Evolutionary conservation across 2,329 filamentous ascomycete species (phyloP).

Genomic region (Dactylellina cionopaga): DNA sequence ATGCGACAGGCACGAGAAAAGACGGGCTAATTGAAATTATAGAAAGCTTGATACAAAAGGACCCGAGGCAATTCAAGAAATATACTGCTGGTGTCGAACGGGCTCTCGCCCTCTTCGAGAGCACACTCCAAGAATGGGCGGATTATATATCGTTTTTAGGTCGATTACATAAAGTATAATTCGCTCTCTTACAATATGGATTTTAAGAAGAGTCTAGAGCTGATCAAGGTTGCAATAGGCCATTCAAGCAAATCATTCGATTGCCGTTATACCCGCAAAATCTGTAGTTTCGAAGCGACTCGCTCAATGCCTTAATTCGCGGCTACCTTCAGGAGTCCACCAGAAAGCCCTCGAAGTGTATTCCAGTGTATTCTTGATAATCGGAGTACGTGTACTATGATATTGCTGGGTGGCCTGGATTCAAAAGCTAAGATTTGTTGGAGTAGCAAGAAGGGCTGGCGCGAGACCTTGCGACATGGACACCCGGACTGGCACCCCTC

Average conservation of each 20-base stretch:
- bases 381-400: constrained; percentile 69
- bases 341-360: constrained; percentile 98
- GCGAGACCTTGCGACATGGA: constrained; percentile 83
- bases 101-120: constrained; percentile 85
- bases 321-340: constrained; percentile 92
- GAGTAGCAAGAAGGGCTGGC: constrained; percentile 75
- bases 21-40: constrained; percentile 1
- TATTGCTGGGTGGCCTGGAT: constrained; percentile 44
- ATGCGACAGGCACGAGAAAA: not conserved
- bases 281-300: constrained; percentile 85
- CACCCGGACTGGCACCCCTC: constrained; percentile 87
- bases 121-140: constrained; percentile 93
- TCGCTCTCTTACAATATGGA: not conserved
- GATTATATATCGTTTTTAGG: constrained; percentile 98
- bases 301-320: constrained; percentile 93
- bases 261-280: constrained; percentile 81
- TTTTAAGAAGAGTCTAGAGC: not conserved
- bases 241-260: constrained; percentile 82
- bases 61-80: constrained; percentile 76
- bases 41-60: constrained; percentile 65
- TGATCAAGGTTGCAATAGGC: constrained; percentile 67
- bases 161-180: constrained; percentile 83
- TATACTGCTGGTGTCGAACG: constrained; percentile 90
- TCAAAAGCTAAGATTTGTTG: constrained; percentile 30
- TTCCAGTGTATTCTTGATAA: constrained; percentile 83